Base-by-base conservation (phyloP, 2,329 filamentous ascomycete genomes). In the Aspergillus transmontanensis region DNA sequence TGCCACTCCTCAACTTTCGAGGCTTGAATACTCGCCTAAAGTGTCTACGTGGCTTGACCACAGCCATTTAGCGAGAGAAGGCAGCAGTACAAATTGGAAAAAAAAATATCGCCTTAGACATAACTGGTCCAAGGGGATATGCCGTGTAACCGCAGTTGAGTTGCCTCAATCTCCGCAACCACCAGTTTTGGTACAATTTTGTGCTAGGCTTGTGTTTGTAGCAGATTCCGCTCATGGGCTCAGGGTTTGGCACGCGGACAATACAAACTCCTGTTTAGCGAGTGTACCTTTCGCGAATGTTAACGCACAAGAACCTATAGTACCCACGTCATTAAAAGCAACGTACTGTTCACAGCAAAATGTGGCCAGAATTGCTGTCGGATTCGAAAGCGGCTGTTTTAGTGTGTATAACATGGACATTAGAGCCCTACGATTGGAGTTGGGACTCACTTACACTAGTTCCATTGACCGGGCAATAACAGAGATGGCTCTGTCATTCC, bases 61-160 rank as follows among this genome's bases (percentile, higher is more conserved):
- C 65, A 81, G 85, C 43, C 82, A 85, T 63, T 73, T 86, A 9
- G 83, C 90, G 26, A 79, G 78, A 60, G 78, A 79, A 63, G 82
- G 82, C 14, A 76, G 74, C 6, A 72, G 79, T 23, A 89, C 86
- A 54, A 87, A 95, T 73, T 97, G 94, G 94, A 96, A 96, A 81
- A 86, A 87, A 65, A 91, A 95, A 71, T 98, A 96, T 78, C 92
- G 90, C 72, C 83, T 97, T 57, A 86, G 92, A 53, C 91, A 97
- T 75, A 98, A 98, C 79, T 98, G 95, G 95, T 87, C 91, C 1
- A 87, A 85, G 65, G 95, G 94, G 0, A 89, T 87, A 68, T 96
- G 93, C 71, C 90, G 87, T 43, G 87, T 97, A 14, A 89, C 90
- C 41, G 91, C 96, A 76, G 86, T 97, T 34, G 84, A 88, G 51